Evolutionary conservation across 345 rosid genomes (phyloP).

Genomic region (Camelina neglecta): DNA sequence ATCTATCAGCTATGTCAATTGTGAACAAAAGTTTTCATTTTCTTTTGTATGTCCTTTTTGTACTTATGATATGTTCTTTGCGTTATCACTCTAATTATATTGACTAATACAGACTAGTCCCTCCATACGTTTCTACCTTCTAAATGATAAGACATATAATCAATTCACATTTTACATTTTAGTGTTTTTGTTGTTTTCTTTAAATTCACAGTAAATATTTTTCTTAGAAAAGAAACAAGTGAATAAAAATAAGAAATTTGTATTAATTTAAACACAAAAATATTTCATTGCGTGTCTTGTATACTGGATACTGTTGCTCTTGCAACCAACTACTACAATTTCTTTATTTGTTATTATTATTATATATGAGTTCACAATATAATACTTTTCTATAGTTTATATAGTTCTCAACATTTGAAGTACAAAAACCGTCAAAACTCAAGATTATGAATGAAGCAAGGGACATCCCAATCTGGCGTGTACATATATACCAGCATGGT

Average conservation of each 20-base stretch:
- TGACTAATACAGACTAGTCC: not conserved
- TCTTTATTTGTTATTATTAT: not conserved
- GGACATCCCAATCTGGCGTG: constrained; percentile 3
- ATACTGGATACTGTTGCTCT: constrained; percentile 22
- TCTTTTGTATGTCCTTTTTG: not conserved
- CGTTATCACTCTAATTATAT: not conserved
- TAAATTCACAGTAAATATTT: not conserved
- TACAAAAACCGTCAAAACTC: constrained; percentile 17
- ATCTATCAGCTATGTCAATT: constrained; percentile 11
- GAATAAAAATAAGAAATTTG: not conserved
- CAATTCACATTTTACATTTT: no score
- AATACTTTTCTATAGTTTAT: constrained; percentile 12
- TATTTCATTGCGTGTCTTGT: not conserved
- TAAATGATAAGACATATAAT: constrained; percentile 10
- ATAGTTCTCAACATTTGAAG: constrained; percentile 14
- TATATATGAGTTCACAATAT: constrained; percentile 18
- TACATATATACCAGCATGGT: not conserved
- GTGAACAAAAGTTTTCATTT: not conserved
- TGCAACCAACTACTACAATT: constrained; percentile 34
- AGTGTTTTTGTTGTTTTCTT: no score
- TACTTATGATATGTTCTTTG: not conserved
- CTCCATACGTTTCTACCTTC: not conserved
- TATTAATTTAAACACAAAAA: not conserved
- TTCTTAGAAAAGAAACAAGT: not conserved
- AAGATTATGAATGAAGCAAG: constrained; percentile 23